These are phyloP conservation scores for Aureobasidium sp. DNA, from an alignment of 2,329 filamentous ascomycete genomes.

Conservation along the genomic window DNA sequence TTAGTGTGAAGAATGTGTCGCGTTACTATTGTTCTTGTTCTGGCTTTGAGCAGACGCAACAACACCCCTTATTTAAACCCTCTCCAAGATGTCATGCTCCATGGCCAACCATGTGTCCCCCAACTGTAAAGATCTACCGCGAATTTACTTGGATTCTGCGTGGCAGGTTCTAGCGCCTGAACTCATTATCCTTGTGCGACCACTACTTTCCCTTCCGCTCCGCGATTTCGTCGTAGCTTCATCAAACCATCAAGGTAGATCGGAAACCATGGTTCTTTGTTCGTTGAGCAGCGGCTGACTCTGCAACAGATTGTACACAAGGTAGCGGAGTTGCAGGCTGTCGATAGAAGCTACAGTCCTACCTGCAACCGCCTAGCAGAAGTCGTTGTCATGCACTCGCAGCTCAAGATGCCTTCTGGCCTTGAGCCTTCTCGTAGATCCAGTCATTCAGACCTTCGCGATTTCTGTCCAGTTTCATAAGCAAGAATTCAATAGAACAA, in stretches of 20 bases:
- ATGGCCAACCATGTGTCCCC: conserved; percentile 19
- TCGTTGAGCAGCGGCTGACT: background rate
- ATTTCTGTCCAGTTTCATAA: conserved; percentile 48
- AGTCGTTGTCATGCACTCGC: background rate
- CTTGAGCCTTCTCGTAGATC: conserved; percentile 79
- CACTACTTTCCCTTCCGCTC: background rate
- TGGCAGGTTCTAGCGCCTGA: conserved; percentile 16
- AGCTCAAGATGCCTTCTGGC: conserved; percentile 39
- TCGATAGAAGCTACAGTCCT: background rate
- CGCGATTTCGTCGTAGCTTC: background rate
- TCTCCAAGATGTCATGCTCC: background rate
- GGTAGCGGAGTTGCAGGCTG: background rate
- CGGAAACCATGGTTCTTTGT: background rate
- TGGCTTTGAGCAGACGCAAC: conserved; percentile 1
- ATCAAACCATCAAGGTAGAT: background rate
- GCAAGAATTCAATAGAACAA: conserved; percentile 4
- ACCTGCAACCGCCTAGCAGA: background rate
- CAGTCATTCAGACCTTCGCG: conserved; percentile 87
- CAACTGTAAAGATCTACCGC: conserved; percentile 18
- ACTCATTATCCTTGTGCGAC: background rate
- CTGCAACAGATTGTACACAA: background rate
- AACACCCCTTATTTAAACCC: conserved; percentile 15
- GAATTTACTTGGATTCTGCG: conserved; percentile 21
- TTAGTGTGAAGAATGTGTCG: conserved; percentile 4
- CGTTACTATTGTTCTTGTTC: conserved; percentile 15